Conservation (phyloP, 176 grass and related monocot genomes). For the Cymbopogon citratus region DNA sequence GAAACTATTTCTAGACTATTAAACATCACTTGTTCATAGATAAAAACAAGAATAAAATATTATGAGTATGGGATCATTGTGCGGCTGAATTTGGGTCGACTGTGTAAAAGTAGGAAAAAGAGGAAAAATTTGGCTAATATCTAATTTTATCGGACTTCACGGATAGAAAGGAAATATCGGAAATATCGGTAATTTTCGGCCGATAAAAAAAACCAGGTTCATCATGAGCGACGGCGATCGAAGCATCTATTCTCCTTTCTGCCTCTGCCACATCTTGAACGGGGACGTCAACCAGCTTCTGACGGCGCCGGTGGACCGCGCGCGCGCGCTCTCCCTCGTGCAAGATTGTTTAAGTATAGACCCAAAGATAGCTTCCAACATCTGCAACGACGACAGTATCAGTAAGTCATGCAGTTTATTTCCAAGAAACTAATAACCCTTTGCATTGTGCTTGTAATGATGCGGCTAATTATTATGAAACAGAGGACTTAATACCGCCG, state of each 20-base stretch:
- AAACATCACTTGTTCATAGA: no score
- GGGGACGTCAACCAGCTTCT: not conserved
- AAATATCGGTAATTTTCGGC: no score
- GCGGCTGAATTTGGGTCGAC: no score
- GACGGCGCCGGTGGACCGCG: not conserved
- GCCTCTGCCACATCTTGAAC: slow-evolving; percentile 5
- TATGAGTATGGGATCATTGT: no score
- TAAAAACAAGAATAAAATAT: no score
- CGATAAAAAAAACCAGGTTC: no score
- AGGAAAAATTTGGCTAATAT: no score
- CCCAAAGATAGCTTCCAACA: not conserved
- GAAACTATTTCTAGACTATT: no score
- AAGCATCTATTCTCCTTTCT: not conserved
- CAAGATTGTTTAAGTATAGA: not conserved
- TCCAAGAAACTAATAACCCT: not conserved
- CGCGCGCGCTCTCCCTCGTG: not conserved
- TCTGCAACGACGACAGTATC: not conserved
- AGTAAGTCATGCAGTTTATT: not conserved
- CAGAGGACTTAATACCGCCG: not conserved
- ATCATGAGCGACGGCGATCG: not conserved
- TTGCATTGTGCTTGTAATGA: not conserved
- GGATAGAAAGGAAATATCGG: no score
- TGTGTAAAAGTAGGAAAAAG: no score
- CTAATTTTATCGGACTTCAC: no score
- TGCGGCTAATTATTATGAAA: not conserved